A percentile compares a stretch with the other conserved stretches of the same genome.
Evolutionary conservation across 352 stramenopile species (phyloP).

Genomic region (Phytophthora pluvialis): DNA sequence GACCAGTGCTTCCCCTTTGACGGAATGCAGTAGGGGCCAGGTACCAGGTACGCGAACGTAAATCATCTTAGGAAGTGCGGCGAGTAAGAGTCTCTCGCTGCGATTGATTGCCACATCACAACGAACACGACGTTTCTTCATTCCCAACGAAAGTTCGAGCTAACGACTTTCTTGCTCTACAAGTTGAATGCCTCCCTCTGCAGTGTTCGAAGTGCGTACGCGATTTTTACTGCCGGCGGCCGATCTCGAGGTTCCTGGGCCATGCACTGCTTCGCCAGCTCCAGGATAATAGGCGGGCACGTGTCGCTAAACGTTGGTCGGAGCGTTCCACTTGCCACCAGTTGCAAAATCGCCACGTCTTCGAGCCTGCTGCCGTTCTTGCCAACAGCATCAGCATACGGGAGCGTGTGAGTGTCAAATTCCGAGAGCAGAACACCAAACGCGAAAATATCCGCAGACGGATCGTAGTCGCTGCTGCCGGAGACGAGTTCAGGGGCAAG

Average conservation of each 20-base stretch:
- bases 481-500: constrained; percentile 65
- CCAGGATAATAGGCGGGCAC: constrained; percentile 25
- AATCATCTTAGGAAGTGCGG: no score
- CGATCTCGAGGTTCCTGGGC: constrained; percentile 27
- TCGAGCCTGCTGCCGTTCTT: constrained; percentile 21
- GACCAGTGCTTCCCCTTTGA: constrained; percentile 40
- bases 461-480: constrained; percentile 53
- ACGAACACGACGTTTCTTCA: no score
- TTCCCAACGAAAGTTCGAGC: no score
- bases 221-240: constrained; percentile 25
- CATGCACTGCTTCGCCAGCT: constrained; percentile 39
- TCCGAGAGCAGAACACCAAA: constrained; percentile 65
- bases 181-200: constrained; percentile 26
- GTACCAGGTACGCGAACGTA: not conserved
- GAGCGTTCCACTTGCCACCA: constrained; percentile 36
- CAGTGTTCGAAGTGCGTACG: constrained; percentile 18
- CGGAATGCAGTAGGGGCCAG: constrained; percentile 27
- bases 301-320: constrained; percentile 30
- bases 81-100: no score
- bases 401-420: constrained; percentile 58
- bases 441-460: constrained; percentile 57
- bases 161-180: not conserved
- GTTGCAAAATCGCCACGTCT: constrained; percentile 48
- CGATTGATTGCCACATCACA: no score
- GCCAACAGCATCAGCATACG: constrained; percentile 40